Evolutionary conservation across 306 rosid species (phyloP), one percentile per base, ranked within the genome.

Genomic region (Astragalus glycyphyllos): DNA sequence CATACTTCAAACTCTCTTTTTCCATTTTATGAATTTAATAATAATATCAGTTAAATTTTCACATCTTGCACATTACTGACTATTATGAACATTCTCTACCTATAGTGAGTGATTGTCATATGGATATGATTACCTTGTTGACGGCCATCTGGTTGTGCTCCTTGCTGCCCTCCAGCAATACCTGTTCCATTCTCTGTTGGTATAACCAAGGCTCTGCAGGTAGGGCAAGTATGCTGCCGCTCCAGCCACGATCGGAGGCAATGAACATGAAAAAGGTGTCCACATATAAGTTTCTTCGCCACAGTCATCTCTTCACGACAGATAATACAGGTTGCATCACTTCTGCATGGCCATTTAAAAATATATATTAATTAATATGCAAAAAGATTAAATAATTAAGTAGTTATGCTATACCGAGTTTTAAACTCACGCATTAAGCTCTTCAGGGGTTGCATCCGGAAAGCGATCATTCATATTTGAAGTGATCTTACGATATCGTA

Each of bases 241-340:
- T 95, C 99, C 73, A 95, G 74, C 99, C 99, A 95, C 76, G 99
- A 95, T 17, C 99, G 97, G 47, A 95, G 92, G 77, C 99, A 95
- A 76, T 90, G 89, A 46, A 95, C 99, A 67, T 95, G 99, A 71
- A 95, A 95, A 54, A 91, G 88, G 72, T 95, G 99, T 58, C 99
- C 99, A 23, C 99, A 95, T 63, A 95, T 79, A 51, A 95, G 90
- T 81, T 95, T 95, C 89, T 95, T 95, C 64, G 99, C 99, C 10
- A 88, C 80, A 64, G 93, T 91, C 99, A 95, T 95, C 83, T 95
- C 99, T 84, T 95, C 99, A 75, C 99, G 99, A 57, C 99, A 95
- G 79, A 95, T 95, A 55, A 95, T 95, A 84, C 99, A 95, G 54
- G 95, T 95, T 75, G 97, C 96, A 32, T 95, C 99, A 58, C 92